Percentiles rank a stretch among this genome's conserved stretches.
phyloP scores from a whole-genome alignment of 129 eudicot species.

The Smallanthus sonchifolius region DNA sequence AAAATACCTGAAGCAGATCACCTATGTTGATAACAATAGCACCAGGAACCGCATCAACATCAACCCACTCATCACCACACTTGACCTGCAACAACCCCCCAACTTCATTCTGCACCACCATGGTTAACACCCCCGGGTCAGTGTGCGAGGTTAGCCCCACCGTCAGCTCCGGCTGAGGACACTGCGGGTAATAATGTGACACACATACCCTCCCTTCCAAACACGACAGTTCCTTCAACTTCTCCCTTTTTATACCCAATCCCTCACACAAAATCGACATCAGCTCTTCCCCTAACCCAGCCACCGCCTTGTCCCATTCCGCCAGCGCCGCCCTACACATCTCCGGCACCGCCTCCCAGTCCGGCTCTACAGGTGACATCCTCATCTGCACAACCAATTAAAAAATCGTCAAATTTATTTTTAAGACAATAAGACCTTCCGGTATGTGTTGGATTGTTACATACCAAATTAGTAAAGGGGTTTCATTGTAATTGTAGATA shows the following conservation, averaged over 20 bases:
- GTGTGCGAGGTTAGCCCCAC: slow-evolving; percentile 47
- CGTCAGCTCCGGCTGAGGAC: slow-evolving; percentile 63
- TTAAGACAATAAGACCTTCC: too few relatives aligned
- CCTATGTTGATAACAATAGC: slow-evolving; percentile 60
- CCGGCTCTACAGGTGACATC: slow-evolving; percentile 28
- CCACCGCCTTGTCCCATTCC: slow-evolving; percentile 45
- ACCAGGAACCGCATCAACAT: slow-evolving; percentile 51
- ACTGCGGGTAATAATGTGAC: slow-evolving; percentile 52
- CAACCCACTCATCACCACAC: slow-evolving; percentile 51
- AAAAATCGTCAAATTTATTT: too few relatives aligned
- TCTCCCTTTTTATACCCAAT: slow-evolving; percentile 27
- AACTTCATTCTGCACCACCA: slow-evolving; percentile 52
- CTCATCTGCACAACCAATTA: slow-evolving; percentile 14
- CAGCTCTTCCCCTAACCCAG: slow-evolving; percentile 36
- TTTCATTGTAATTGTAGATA: neutral
- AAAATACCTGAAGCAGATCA: slow-evolving; percentile 62
- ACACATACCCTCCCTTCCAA: slow-evolving; percentile 37
- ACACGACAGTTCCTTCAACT: slow-evolving; percentile 45
- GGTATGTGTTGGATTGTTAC: too few relatives aligned
- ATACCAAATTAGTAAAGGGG: neutral
- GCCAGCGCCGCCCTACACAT: slow-evolving; percentile 21
- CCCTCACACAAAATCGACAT: slow-evolving; percentile 47
- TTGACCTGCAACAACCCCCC: slow-evolving; percentile 57
- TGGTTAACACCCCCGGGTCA: slow-evolving; percentile 48
- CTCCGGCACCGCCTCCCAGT: slow-evolving; percentile 33